These are phyloP conservation scores for Fusarium lyarnte DNA, from an alignment of 2,329 filamentous ascomycete species.

Conservation along the genomic window DNA sequence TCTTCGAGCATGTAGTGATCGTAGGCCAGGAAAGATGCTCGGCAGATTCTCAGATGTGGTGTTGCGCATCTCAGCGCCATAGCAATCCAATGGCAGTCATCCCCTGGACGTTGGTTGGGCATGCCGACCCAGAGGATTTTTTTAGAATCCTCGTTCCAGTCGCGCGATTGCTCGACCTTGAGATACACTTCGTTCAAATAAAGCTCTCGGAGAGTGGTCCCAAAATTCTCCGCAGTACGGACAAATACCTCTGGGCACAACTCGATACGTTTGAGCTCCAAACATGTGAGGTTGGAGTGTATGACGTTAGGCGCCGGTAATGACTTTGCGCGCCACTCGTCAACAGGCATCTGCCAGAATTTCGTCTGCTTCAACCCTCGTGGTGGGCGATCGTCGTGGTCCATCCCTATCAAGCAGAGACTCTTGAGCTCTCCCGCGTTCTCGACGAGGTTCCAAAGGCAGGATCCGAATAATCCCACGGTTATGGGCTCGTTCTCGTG, in stretches of 20 bases:
- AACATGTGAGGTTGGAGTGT: slow-evolving; percentile 51
- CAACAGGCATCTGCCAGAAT: slow-evolving; percentile 47
- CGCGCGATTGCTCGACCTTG: slow-evolving; percentile 51
- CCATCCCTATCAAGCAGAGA: slow-evolving; percentile 59
- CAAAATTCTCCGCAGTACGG: slow-evolving; percentile 48
- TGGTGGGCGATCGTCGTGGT: slow-evolving; percentile 52
- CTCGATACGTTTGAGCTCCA: slow-evolving; percentile 57
- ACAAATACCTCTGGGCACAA: slow-evolving; percentile 50
- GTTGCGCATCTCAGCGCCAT: slow-evolving; percentile 51
- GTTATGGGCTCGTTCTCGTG: slow-evolving; percentile 51
- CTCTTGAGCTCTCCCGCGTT: slow-evolving; percentile 56
- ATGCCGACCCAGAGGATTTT: slow-evolving; percentile 57
- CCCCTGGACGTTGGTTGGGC: slow-evolving; percentile 53
- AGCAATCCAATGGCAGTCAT: slow-evolving; percentile 55
- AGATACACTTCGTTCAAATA: slow-evolving; percentile 58
- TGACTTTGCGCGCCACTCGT: slow-evolving; percentile 53
- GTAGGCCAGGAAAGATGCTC: slow-evolving; percentile 57
- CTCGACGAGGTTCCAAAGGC: slow-evolving; percentile 61
- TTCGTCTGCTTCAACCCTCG: slow-evolving; percentile 52
- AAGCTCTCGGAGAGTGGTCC: slow-evolving; percentile 54
- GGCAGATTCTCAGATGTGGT: slow-evolving; percentile 52
- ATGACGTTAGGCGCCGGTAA: slow-evolving; percentile 51
- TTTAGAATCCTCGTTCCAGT: slow-evolving; percentile 47
- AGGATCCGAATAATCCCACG: slow-evolving; percentile 53
- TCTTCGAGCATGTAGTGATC: slow-evolving; percentile 52